Conservation (phyloP, 768 basidiomycete genomes). For the Suillus tomentosus region DNA sequence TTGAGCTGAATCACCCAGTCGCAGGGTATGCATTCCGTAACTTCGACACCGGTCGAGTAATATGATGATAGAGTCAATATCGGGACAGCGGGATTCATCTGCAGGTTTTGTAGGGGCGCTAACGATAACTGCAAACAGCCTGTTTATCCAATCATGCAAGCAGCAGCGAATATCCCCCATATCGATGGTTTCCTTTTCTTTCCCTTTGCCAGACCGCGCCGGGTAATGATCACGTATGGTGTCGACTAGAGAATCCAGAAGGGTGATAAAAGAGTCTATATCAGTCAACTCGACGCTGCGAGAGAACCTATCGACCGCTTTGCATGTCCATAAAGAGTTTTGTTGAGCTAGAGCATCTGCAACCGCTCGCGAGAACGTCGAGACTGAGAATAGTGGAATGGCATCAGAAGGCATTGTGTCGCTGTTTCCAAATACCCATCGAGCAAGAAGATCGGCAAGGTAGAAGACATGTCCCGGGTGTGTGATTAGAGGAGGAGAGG, state of each 20-base stretch:
- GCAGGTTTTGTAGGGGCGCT: neutral
- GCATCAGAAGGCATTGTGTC: constrained; percentile 4
- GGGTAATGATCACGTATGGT: constrained; percentile 1
- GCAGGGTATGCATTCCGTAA: constrained; percentile 23
- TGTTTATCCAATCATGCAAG: constrained; percentile 28
- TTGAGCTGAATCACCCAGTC: neutral
- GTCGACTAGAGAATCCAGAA: constrained; percentile 32
- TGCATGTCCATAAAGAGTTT: constrained; percentile 44
- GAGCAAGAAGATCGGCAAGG: constrained; percentile 45
- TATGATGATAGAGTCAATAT: constrained; percentile 21
- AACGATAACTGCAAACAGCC: constrained; percentile 16
- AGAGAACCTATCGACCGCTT: constrained; percentile 40
- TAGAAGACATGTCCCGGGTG: constrained; percentile 50
- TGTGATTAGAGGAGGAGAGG: constrained; percentile 35
- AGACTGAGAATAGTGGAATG: constrained; percentile 27
- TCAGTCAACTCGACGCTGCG: constrained; percentile 34
- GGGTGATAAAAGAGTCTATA: constrained; percentile 34
- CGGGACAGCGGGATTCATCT: constrained; percentile 3
- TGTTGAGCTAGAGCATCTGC: constrained; percentile 21
- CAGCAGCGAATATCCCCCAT: constrained; percentile 11
- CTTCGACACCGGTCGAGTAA: constrained; percentile 29
- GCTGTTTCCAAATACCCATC: constrained; percentile 35
- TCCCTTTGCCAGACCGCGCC: neutral
- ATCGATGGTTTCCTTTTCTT: constrained; percentile 8
- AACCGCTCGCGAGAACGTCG: constrained; percentile 28